Percentiles rank a stretch among this genome's conserved stretches.
Evolutionary conservation across 805 yeast genomes (phyloP).

Genomic region (Candida ascalaphidarum): DNA sequence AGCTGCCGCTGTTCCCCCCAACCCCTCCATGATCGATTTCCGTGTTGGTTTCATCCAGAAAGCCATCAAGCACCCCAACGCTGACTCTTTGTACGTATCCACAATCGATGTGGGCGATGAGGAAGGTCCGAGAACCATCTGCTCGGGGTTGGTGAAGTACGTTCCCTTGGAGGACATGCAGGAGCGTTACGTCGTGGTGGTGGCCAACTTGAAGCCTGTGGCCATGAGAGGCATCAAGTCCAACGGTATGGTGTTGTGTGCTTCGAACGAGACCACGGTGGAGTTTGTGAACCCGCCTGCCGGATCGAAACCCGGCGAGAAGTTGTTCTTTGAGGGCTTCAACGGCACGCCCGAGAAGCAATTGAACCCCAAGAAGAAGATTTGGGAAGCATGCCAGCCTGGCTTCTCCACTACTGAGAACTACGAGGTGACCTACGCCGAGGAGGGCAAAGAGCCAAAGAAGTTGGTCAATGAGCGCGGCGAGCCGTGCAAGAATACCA

Average conservation of each 20-base stretch:
- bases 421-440: constrained; percentile 73
- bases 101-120: constrained; percentile 95
- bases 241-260: constrained; percentile 94
- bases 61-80: constrained; percentile 95
- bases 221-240: constrained; percentile 97
- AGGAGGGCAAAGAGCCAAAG: constrained; percentile 65
- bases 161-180: constrained; percentile 93
- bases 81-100: constrained; percentile 92
- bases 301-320: constrained; percentile 92
- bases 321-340: constrained; percentile 87
- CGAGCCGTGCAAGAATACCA: constrained; percentile 62
- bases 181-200: constrained; percentile 80
- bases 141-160: constrained; percentile 91
- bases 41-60: constrained; percentile 96
- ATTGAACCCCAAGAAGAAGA: constrained; percentile 95
- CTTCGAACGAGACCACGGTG: constrained; percentile 64
- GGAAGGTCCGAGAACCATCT: constrained; percentile 96
- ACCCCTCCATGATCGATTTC: constrained; percentile 82
- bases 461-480: constrained; percentile 77
- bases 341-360: constrained; percentile 86
- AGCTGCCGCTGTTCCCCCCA: constrained; percentile 56
- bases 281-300: constrained; percentile 95
- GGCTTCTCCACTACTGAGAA: constrained; percentile 72
- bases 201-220: constrained; percentile 96
- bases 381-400: constrained; percentile 95